Base-by-base conservation (phyloP, 768 basidiomycete species). In the Naganishia onofrii region DNA sequence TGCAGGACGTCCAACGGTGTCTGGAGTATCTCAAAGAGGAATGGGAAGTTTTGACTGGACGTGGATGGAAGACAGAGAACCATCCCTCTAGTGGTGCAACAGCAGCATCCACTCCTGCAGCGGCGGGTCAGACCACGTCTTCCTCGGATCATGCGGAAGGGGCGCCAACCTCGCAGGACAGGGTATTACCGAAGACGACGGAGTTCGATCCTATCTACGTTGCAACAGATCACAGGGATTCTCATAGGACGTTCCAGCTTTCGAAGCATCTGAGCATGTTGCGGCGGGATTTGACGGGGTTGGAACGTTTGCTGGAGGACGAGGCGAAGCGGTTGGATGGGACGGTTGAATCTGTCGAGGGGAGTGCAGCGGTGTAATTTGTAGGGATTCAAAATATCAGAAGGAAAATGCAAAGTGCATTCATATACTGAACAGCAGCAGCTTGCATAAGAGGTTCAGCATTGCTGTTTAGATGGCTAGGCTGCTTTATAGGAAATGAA, bases 21-120 rank as follows among this genome's bases (percentile, higher is more conserved):
- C 3, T 46, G 15, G 38, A n/a, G 28, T 68, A 68, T 34, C n/a
- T 46, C 4, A 57, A 55, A 55, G 67, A 68, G 44, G 67, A 68
- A 31, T 68, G 67, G 67, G 55, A 56, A 38, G 67, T 68, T 3
- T 23, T 68, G 48, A 68, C 67, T 19, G 67, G 67, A 12, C 53
- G 53, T 17, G 6, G 3, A 23, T 68, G 67, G 66, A 63, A 8
- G 15, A 2, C 42, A 26, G 60, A 63, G 21, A 29, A 6, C 26
- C 60, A 29, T 26, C 8, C 23, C 2, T 8, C 42, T 23, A 42
- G 2, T 12, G 13, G n/a, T 13, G 0, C 60, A 26, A 26, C 23
- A 55, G 2, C 54, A 29, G 19, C 4, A 15, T 32, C 54, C 1
- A 34, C 28, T 32, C 32, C 54, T 12, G 1, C 15, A 5, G 4